A percentile compares a stretch with the other conserved stretches of the same genome.
phyloP scores from a whole-genome alignment of 1,284 basidiomycete species.

The Leccinum pachyderme region DNA sequence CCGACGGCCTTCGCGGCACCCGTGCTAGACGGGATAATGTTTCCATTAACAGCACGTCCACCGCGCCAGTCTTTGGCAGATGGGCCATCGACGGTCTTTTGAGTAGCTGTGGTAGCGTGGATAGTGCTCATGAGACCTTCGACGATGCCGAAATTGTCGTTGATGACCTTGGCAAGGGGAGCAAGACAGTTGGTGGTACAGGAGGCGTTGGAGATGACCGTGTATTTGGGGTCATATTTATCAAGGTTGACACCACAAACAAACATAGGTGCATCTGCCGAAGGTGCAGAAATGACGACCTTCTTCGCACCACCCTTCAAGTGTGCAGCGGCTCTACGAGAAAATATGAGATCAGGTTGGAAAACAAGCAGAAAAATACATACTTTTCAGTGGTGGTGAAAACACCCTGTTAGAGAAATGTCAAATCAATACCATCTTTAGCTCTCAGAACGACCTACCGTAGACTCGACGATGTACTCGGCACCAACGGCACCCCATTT shows the following conservation, averaged over 20 bases:
- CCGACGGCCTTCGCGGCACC: slow-evolving; percentile 99
- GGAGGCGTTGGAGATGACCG: slow-evolving; percentile 97
- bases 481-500: slow-evolving; percentile 82
- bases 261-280: slow-evolving; percentile 98
- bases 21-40: slow-evolving; percentile 99
- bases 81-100: slow-evolving; percentile 99
- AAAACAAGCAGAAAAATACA: slow-evolving; percentile 18
- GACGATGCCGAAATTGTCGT: slow-evolving; percentile 94
- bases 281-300: slow-evolving; percentile 99
- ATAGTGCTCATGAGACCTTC: slow-evolving; percentile 99
- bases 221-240: slow-evolving; percentile 87
- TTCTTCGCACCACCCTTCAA: slow-evolving; percentile 99
- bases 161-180: slow-evolving; percentile 95
- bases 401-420: slow-evolving; percentile 67
- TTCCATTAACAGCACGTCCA: slow-evolving; percentile 94
- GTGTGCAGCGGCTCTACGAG: slow-evolving; percentile 81
- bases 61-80: slow-evolving; percentile 96
- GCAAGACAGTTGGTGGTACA: slow-evolving; percentile 99
- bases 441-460: slow-evolving; percentile 45
- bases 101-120: slow-evolving; percentile 95
- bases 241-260: slow-evolving; percentile 97
- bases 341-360: neutral
- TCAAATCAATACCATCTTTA: slow-evolving; percentile 9
- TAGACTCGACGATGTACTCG: slow-evolving; percentile 96
- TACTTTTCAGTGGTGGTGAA: slow-evolving; percentile 93